Conservation (phyloP, 2,329 filamentous ascomycete species). For the Curvularia hawaiiensis region DNA sequence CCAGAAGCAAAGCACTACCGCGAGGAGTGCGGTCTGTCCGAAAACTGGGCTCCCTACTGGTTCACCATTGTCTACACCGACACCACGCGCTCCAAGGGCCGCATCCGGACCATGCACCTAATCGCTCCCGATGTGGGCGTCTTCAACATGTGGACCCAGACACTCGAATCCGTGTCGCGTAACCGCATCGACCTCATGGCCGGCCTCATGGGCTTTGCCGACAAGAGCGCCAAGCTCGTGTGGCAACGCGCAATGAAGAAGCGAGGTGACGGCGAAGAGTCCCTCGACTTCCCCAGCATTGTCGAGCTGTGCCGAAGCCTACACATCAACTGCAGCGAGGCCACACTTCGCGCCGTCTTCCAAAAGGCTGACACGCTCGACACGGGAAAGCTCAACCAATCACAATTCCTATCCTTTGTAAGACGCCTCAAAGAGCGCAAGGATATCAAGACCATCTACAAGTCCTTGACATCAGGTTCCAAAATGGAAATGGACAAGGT, state of each 20-base stretch:
- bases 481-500: constrained; percentile 68
- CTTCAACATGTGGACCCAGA: constrained; percentile 80
- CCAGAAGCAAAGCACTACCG: constrained; percentile 87
- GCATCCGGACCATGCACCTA: constrained; percentile 82
- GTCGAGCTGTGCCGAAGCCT: constrained; percentile 85
- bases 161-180: constrained; percentile 81
- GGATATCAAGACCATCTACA: constrained; percentile 79
- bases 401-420: constrained; percentile 84
- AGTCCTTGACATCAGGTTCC: constrained; percentile 58
- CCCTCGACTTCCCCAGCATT: constrained; percentile 77
- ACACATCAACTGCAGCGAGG: constrained; percentile 86
- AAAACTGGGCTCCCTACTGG: constrained; percentile 72
- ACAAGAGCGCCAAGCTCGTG: constrained; percentile 80
- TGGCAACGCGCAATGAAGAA: constrained; percentile 86
- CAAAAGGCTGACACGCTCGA: constrained; percentile 69
- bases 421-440: constrained; percentile 80
- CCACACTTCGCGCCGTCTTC: constrained; percentile 76
- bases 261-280: constrained; percentile 66
- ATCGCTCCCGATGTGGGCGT: constrained; percentile 76
- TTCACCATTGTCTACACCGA: constrained; percentile 90
- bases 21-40: constrained; percentile 76
- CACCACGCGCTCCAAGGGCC: constrained; percentile 75
- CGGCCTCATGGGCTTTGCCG: constrained; percentile 75
- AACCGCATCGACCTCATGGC: constrained; percentile 91
- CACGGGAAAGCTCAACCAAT: constrained; percentile 72